A percentile compares a stretch with the other conserved stretches of the same genome.
phyloP scores from a whole-genome alignment of 1,284 basidiomycete genomes.

The Marasmius tenuissimus region DNA sequence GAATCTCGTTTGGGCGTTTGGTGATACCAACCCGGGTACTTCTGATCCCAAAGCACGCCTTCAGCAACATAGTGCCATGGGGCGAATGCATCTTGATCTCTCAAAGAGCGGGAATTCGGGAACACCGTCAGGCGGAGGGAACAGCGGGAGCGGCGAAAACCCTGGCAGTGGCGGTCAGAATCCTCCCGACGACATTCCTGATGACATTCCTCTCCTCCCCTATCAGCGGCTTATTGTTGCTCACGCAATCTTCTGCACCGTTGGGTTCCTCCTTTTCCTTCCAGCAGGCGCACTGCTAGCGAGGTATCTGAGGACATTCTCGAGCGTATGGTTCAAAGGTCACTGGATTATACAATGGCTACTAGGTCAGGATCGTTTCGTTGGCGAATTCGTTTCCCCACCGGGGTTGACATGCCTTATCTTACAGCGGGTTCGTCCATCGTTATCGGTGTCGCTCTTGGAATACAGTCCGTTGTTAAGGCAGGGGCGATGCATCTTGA shows the following conservation, averaged over 20 bases:
- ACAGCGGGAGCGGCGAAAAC: not conserved
- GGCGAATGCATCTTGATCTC: conserved; percentile 42
- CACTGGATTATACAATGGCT: conserved; percentile 52
- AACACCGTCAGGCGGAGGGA: not conserved
- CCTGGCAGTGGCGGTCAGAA: too few relatives aligned
- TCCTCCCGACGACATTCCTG: too few relatives aligned
- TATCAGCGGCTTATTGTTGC: conserved; percentile 49
- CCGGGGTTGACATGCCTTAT: conserved; percentile 2
- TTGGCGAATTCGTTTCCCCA: not conserved
- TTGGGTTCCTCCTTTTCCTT: conserved; percentile 60
- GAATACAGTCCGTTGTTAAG: conserved; percentile 44
- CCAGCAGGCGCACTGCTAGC: conserved; percentile 61
- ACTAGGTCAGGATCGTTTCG: conserved; percentile 30
- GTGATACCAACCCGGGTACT: conserved; percentile 38
- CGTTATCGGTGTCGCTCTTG: conserved; percentile 48
- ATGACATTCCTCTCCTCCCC: conserved; percentile 25
- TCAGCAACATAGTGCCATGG: conserved; percentile 40
- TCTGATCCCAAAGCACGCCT: conserved; percentile 36
- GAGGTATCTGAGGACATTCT: conserved; percentile 55
- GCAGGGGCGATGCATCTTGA: conserved; percentile 37
- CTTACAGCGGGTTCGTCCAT: conserved; percentile 49
- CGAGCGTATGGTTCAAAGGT: conserved; percentile 53
- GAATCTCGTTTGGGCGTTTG: conserved; percentile 50
- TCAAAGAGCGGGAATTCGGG: conserved; percentile 24
- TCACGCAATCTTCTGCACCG: conserved; percentile 50